Conservation (phyloP, 1,284 basidiomycete genomes). For the Trichosporon ovoides region DNA sequence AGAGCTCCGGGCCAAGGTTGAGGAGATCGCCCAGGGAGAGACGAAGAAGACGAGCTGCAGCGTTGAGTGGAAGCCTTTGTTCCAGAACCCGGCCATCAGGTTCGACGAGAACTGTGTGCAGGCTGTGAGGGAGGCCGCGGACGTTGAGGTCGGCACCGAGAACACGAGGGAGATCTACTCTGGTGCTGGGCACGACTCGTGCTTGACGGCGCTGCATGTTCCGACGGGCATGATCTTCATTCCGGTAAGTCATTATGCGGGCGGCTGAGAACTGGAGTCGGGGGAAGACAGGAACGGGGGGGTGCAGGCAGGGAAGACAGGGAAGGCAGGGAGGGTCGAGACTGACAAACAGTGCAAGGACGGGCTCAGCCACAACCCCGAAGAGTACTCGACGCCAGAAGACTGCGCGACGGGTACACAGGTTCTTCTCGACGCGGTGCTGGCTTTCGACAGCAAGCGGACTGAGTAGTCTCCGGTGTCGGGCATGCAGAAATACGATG, state of each 20-base stretch:
- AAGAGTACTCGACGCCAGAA: conserved; percentile 28
- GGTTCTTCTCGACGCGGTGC: conserved; percentile 24
- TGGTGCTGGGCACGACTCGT: conserved; percentile 30
- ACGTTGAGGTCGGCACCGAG: conserved; percentile 8
- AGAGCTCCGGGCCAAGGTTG: conserved; percentile 14
- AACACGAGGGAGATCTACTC: conserved; percentile 15
- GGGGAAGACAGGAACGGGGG: too few relatives aligned
- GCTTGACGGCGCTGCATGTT: conserved; percentile 16
- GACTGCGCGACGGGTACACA: conserved; percentile 21
- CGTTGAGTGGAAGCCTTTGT: conserved; percentile 15
- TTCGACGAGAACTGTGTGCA: conserved; percentile 14
- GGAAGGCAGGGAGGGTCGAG: too few relatives aligned
- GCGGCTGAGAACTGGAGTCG: too few relatives aligned
- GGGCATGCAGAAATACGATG: too few relatives aligned
- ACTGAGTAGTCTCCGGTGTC: background rate
- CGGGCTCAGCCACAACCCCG: conserved; percentile 32
- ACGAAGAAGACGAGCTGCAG: background rate
- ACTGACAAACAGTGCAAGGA: conserved; percentile 24
- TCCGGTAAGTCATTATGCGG: conserved; percentile 8
- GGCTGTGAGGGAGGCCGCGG: conserved; percentile 9
- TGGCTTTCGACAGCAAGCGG: conserved; percentile 7
- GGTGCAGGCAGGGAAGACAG: too few relatives aligned
- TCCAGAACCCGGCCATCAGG: conserved; percentile 11
- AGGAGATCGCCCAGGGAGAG: conserved; percentile 7
- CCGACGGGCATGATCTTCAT: conserved; percentile 38